Base-by-base conservation (phyloP, 2,329 filamentous ascomycete genomes). In the Sporothrix luriei region DNA sequence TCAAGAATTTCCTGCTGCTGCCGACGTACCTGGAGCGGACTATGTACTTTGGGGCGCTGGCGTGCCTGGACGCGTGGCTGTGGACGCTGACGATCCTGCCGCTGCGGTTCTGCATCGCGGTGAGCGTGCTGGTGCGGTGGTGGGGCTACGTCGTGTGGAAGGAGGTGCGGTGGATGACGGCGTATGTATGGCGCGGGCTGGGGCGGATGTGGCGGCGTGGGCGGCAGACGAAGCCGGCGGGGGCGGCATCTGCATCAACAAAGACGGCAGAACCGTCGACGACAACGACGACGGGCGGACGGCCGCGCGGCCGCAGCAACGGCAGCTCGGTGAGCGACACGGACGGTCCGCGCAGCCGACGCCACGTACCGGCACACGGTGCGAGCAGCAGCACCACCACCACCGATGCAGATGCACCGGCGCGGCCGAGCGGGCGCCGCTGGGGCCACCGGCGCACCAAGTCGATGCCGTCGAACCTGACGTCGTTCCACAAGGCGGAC, bases 11-110 rank as follows among this genome's bases (percentile, higher is more conserved):
- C 71, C 80, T 99, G 6, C 83, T 93, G 33, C 82, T 99, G 3
- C 93, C 94, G 0, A 86, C 88, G 0, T 91, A 91, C 71, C 84
- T 99, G 5, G 95, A 99, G 80, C 87, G 90, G 59, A 90, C 94
- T 0, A 85, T 99, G 6, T 88, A 89, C 71, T 98, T 99, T 79
- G 95, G 95, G 7, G 90, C 92, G 0, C 80, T 98, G 46, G 94
- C 94, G 7, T 99, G 95, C 79, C 83, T 99, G 6, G 95, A 99
- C 78, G 91, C 94, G 1, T 99, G 94, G 93, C 86, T 99, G 1
- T 95, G 97, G 80, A 96, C 93, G 0, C 96, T 99, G 75, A 99
- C 95, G 0, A 97, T 99, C 57, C 82, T 99, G 0, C 95, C 95
- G 0, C 85, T 99, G 71, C 87, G 95, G 2, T 98, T 99, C 75